These are phyloP conservation scores for Fusarium denticulatum DNA, from an alignment of 2,329 filamentous ascomycete genomes.

Conservation along the genomic window DNA sequence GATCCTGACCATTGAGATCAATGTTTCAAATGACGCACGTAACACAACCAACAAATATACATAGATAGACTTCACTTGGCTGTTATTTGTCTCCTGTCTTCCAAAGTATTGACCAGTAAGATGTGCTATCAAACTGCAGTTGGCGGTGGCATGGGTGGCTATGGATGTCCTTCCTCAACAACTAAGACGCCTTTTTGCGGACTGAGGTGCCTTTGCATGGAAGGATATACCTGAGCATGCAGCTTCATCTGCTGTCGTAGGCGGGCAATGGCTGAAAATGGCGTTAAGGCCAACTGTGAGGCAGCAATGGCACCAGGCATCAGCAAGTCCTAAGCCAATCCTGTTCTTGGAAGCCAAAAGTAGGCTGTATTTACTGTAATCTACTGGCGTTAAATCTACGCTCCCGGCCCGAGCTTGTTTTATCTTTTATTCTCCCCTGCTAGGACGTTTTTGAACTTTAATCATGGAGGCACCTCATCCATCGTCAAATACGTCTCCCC, in stretches of 20 bases:
- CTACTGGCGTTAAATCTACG: background rate
- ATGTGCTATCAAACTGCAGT: background rate
- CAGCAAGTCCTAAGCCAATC: background rate
- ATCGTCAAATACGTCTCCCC: conserved; percentile 1
- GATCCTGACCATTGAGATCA: background rate
- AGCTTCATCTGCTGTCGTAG: background rate
- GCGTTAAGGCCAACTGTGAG: background rate
- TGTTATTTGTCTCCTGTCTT: background rate
- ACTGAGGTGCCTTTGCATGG: background rate
- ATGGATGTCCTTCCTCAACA: background rate
- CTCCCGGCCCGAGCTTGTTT: background rate
- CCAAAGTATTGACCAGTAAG: background rate
- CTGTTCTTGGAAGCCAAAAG: background rate
- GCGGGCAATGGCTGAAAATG: background rate
- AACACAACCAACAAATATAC: background rate
- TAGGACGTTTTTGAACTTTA: conserved; percentile 7
- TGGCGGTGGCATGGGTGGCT: background rate
- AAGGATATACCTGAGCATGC: background rate
- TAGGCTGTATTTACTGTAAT: background rate
- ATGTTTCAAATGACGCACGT: background rate
- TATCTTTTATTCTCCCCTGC: background rate
- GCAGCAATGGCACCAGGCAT: conserved; percentile 8
- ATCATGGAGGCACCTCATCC: background rate
- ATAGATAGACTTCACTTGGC: background rate
- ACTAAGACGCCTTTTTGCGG: conserved; percentile 5